Conservation (phyloP, 148 eudicot genomes). For the Fallopia convolvulus region DNA sequence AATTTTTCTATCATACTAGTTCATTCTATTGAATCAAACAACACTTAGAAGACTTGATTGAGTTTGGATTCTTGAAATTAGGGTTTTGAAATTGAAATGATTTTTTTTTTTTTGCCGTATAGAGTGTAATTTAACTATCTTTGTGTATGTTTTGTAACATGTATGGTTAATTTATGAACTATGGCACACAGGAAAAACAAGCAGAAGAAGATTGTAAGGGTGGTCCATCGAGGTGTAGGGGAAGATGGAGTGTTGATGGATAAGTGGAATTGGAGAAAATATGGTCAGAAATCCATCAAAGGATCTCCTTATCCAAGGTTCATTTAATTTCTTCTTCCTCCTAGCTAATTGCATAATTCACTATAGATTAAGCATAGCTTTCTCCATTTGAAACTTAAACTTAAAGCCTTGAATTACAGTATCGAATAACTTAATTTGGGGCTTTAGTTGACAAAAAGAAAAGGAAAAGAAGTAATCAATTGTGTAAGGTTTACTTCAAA, state of each 20-base stretch:
- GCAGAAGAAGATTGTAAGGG: slow-evolving; percentile 27
- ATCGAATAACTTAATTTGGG: too few relatives aligned
- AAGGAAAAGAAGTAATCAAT: too few relatives aligned
- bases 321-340: background rate
- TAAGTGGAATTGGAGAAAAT: slow-evolving; percentile 87
- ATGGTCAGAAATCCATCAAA: slow-evolving; percentile 80
- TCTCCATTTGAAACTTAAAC: too few relatives aligned
- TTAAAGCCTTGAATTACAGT: too few relatives aligned
- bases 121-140: background rate
- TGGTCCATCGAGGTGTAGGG: slow-evolving; percentile 1
- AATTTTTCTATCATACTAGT: background rate
- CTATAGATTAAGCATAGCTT: too few relatives aligned
- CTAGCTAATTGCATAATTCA: background rate
- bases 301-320: slow-evolving; percentile 85
- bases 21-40: background rate
- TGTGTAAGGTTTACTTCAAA: too few relatives aligned
- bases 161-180: background rate
- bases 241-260: slow-evolving; percentile 29
- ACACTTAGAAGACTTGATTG: too few relatives aligned
- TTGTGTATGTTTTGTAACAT: background rate
- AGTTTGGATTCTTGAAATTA: background rate
- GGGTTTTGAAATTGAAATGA: background rate
- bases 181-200: slow-evolving; percentile 42
- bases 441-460: too few relatives aligned
- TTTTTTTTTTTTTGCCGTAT: too few relatives aligned